These are phyloP conservation scores for Blastomyces gilchristii DNA, from an alignment of 2,329 filamentous ascomycete species.

Conservation along the genomic window DNA sequence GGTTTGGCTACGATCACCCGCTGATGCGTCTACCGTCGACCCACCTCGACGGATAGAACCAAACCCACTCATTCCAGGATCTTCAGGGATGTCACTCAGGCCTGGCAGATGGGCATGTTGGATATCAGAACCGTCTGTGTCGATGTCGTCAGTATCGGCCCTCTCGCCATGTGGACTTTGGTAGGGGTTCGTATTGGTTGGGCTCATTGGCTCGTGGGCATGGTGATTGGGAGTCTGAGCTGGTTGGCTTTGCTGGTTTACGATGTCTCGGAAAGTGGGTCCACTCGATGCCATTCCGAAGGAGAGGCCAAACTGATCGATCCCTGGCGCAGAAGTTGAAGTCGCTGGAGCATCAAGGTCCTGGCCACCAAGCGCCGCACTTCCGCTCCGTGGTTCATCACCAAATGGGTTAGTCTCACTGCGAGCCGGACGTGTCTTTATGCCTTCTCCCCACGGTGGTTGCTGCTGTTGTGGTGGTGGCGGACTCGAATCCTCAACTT, in stretches of 20 bases:
- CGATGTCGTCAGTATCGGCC: slow-evolving; percentile 51
- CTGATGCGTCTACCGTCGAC: slow-evolving; percentile 49
- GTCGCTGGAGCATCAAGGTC: slow-evolving; percentile 50
- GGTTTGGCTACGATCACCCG: slow-evolving; percentile 83
- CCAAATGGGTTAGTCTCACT: slow-evolving; percentile 41
- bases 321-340: slow-evolving; percentile 25
- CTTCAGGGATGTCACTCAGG: slow-evolving; percentile 44
- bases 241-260: slow-evolving; percentile 48
- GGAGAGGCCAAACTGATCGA: slow-evolving; percentile 49
- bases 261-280: slow-evolving; percentile 47
- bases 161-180: slow-evolving; percentile 76
- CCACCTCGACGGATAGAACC: slow-evolving; percentile 46
- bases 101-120: slow-evolving; percentile 43
- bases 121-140: slow-evolving; percentile 46
- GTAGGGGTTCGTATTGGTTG: slow-evolving; percentile 92
- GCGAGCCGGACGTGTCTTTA: slow-evolving; percentile 39
- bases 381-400: slow-evolving; percentile 45
- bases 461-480: slow-evolving; percentile 31
- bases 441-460: slow-evolving; percentile 36
- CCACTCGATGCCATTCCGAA: slow-evolving; percentile 52
- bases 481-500: slow-evolving; percentile 39
- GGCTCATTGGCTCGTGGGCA: slow-evolving; percentile 65
- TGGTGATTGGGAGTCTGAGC: slow-evolving; percentile 45
- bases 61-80: slow-evolving; percentile 42
- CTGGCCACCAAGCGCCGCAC: slow-evolving; percentile 63